Conservation (phyloP, 352 stramenopile genomes). For the Globisporangium nodosum region DNA sequence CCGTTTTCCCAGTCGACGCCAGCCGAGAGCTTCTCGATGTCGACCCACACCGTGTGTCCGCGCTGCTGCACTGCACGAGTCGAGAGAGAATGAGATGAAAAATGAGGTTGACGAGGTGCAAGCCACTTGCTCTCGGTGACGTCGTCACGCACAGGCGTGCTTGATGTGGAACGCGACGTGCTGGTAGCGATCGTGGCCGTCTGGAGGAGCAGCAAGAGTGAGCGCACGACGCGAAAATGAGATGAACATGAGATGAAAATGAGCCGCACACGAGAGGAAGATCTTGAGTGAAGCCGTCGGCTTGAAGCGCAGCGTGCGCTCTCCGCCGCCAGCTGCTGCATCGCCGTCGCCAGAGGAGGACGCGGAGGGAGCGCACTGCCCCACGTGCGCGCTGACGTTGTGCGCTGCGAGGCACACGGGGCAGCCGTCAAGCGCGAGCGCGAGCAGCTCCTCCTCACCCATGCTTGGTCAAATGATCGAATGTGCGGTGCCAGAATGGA, state of each 20-base stretch:
- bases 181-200: conserved; percentile 73
- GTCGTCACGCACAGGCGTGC: conserved; percentile 29
- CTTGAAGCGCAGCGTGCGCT: conserved; percentile 31
- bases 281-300: conserved; percentile 52
- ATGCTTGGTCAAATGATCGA: too few relatives aligned
- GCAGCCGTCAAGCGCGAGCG: conserved; percentile 2
- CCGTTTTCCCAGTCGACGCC: conserved; percentile 75
- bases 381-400: conserved; percentile 1
- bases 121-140: too few relatives aligned
- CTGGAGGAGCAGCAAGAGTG: conserved; percentile 14
- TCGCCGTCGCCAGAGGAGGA: not conserved
- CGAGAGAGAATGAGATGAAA: not conserved
- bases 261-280: conserved; percentile 58
- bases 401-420: conserved; percentile 12
- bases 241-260: not conserved
- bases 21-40: conserved; percentile 60
- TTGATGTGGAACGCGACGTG: conserved; percentile 68
- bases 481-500: too few relatives aligned
- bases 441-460: too few relatives aligned
- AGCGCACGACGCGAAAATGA: not conserved
- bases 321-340: too few relatives aligned
- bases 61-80: conserved; percentile 42
- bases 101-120: not conserved
- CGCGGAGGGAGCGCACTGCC: not conserved
- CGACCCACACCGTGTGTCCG: conserved; percentile 65